phyloP scores from a whole-genome alignment of 129 eudicot species.

The Scalesia atractyloides region DNA sequence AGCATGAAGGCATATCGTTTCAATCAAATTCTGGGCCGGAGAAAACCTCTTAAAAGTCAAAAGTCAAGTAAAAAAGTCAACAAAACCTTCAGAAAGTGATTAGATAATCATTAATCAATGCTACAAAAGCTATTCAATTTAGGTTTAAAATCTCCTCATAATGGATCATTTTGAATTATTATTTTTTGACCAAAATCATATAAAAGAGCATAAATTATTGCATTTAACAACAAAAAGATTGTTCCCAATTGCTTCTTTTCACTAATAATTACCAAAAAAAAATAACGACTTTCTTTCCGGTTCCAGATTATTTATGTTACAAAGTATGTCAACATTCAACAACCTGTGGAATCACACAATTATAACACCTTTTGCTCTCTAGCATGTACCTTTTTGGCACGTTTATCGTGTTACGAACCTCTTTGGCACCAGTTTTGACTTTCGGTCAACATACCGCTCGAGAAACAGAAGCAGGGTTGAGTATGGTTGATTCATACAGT shows the following conservation, averaged over 20 bases:
- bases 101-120: constrained; percentile 8
- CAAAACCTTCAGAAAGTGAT: constrained; percentile 4
- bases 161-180: constrained; percentile 20
- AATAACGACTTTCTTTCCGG: constrained; percentile 23
- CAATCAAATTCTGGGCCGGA: constrained; percentile 8
- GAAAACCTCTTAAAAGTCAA: background rate
- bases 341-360: constrained; percentile 33
- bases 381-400: constrained; percentile 27
- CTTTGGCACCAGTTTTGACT: constrained; percentile 24
- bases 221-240: constrained; percentile 27
- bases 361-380: constrained; percentile 28
- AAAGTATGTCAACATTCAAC: constrained; percentile 44
- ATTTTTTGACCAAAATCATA: constrained; percentile 29
- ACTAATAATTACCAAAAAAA: constrained; percentile 36
- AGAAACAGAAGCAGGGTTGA: constrained; percentile 29
- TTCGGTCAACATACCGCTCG: constrained; percentile 13
- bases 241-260: constrained; percentile 27
- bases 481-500: constrained; percentile 10
- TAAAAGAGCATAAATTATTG: constrained; percentile 22
- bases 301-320: constrained; percentile 54
- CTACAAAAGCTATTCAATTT: background rate
- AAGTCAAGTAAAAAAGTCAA: constrained; percentile 13
- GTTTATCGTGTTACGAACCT: constrained; percentile 7
- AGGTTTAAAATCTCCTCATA: background rate
- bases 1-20: background rate